Evolutionary conservation across 139 green algal species (phyloP), one percentile per base, ranked within the genome.

Genomic region (Helicosporidium sp.): DNA sequence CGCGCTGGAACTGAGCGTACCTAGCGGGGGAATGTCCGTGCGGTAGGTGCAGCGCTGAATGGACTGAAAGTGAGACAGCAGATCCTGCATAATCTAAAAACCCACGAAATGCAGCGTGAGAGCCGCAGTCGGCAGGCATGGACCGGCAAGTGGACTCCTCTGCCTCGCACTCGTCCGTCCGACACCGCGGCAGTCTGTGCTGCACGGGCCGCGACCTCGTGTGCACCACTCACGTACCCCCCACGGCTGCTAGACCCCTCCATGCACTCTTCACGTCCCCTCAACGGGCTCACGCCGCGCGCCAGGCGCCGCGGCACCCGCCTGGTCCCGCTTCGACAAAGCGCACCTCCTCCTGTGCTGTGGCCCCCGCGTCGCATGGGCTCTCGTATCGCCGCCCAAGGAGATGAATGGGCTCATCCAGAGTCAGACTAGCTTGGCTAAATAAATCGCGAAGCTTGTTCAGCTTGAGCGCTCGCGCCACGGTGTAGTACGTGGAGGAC

Each of bases 401-500:
- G 20, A 67, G 25, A 22, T 25, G 52, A 15, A 67, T 27, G 2
- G 59, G 39, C 7, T 28, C 26, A 2, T 54, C 51, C 6, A 23
- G 31, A 17, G 31, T 26, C 3, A 62, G 26, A 6, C 4, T 13
- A 0, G 35, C 43, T 2, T 27, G 6, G 28, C 68, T 55, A 12
- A 83, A 46, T 12, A 69, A 50, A 7, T 77, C 71, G 20, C 67
- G 49, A 17, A 85, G 57, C 24, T 62, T 61, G 12, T 50, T 54
- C 5, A 86, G 49, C 2, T 77, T 61, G 18, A 86, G 56, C 1
- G 50, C 55, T 7, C 77, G 59, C 1, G 64, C 51, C 59, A 80
- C 68, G 17, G 46, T 43, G 28, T 72, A 69, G 19, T 58, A 72
- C 5, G 52, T 58, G 5, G 42, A 47, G 7, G 49, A 48, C 22